phyloP scores from a whole-genome alignment of 192 early-diverging fungal genomes.

The Chytriomyces confervae region DNA sequence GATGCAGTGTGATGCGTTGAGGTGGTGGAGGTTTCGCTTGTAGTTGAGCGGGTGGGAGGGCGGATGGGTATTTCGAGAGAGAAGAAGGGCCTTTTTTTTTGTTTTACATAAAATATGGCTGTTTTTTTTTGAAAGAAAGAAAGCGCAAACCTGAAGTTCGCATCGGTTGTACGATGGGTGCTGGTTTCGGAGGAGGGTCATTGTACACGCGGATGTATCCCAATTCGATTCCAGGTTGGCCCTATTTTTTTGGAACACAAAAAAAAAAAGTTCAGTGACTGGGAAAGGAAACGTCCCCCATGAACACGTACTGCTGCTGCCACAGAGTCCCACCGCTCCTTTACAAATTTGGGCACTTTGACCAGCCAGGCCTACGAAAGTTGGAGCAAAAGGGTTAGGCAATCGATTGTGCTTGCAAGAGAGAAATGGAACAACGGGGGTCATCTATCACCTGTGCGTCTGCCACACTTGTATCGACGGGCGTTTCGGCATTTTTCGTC shows the following conservation, averaged over 20 bases:
- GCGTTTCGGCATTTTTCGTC: conserved; percentile 9
- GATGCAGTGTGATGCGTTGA: conserved; percentile 27
- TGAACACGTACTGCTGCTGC: conserved; percentile 32
- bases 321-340: conserved; percentile 73
- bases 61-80: neutral
- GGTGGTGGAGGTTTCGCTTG: conserved; percentile 10
- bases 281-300: conserved; percentile 28
- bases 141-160: neutral
- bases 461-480: neutral
- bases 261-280: too few relatives aligned
- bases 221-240: conserved; percentile 65
- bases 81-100: too few relatives aligned
- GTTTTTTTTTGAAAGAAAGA: too few relatives aligned
- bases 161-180: neutral
- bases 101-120: too few relatives aligned
- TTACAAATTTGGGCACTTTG: conserved; percentile 90
- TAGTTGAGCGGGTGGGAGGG: neutral
- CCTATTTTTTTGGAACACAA: too few relatives aligned
- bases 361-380: conserved; percentile 74
- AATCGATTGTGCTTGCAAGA: neutral
- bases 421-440: neutral
- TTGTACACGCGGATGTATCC: conserved; percentile 82
- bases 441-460: neutral
- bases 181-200: conserved; percentile 23
- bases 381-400: neutral